Conservation (phyloP, 352 stramenopile genomes). For the Globisporangium ultimum region DNA sequence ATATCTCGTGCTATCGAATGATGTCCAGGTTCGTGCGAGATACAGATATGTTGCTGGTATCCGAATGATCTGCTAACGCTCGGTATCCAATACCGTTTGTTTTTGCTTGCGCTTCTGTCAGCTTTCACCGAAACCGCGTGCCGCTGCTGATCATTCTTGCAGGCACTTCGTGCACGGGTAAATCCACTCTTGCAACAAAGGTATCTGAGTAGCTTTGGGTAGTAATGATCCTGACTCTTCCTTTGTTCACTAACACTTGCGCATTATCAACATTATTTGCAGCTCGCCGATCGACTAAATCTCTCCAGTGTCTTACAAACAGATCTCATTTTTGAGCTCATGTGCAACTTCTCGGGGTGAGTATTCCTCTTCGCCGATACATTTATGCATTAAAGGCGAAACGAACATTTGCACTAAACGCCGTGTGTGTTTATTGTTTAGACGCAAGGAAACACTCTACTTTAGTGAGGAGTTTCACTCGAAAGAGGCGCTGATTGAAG, state of each 20-base stretch:
- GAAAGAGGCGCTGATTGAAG: constrained; percentile 49
- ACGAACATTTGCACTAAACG: background rate
- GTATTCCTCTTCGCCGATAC: background rate
- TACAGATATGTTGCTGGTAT: background rate
- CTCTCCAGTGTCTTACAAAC: constrained; percentile 85
- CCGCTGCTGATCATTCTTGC: constrained; percentile 83
- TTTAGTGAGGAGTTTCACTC: constrained; percentile 56
- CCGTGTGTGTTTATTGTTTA: background rate
- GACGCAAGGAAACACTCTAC: constrained; percentile 64
- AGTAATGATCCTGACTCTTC: background rate
- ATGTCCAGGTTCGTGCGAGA: constrained; percentile 64
- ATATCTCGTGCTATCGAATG: constrained; percentile 86
- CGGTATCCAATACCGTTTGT: too few relatives aligned
- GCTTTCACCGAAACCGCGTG: constrained; percentile 81
- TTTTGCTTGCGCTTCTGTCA: constrained; percentile 17
- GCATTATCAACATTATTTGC: constrained; percentile 1
- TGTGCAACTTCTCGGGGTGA: constrained; percentile 89
- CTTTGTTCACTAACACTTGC: background rate
- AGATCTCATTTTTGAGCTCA: constrained; percentile 87
- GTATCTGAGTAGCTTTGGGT: constrained; percentile 15
- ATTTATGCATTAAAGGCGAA: background rate
- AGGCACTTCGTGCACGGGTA: constrained; percentile 78
- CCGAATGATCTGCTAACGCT: background rate
- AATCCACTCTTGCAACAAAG: constrained; percentile 88
- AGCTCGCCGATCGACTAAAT: constrained; percentile 85